These are phyloP conservation scores for Lactuca saligna DNA, from an alignment of 129 eudicot genomes.

Conservation along the genomic window DNA sequence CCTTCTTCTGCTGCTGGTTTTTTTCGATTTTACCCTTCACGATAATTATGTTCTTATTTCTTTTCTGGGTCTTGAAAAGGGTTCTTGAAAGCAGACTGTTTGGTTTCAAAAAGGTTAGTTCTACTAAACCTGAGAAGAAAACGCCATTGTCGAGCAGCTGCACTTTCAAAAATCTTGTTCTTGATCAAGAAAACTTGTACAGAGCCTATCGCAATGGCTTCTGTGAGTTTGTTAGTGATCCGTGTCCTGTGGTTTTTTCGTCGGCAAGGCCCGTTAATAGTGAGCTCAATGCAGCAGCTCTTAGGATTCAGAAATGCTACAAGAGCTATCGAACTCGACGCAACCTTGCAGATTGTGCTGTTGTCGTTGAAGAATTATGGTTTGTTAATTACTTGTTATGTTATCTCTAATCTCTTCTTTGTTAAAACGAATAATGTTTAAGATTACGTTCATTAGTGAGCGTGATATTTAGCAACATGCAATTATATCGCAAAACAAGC, in stretches of 20 bases:
- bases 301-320: slow-evolving; percentile 66
- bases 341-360: slow-evolving; percentile 86
- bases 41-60: slow-evolving; percentile 21
- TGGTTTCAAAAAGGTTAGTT: neutral
- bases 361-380: slow-evolving; percentile 75
- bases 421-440: too few species aligned
- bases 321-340: slow-evolving; percentile 74
- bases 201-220: slow-evolving; percentile 5
- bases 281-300: slow-evolving; percentile 54
- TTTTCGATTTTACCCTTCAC: slow-evolving; percentile 2
- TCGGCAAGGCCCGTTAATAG: slow-evolving; percentile 24
- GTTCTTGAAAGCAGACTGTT: slow-evolving; percentile 16
- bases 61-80: slow-evolving; percentile 19
- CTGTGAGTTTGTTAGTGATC: slow-evolving; percentile 11
- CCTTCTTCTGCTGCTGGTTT: neutral
- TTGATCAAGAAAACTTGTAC: slow-evolving; percentile 25
- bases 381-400: slow-evolving; percentile 2
- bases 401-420: neutral
- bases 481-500: neutral
- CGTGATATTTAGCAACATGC: neutral
- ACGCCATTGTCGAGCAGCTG: slow-evolving; percentile 13
- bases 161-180: slow-evolving; percentile 36
- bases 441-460: neutral
- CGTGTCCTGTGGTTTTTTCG: neutral
- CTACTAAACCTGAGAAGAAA: neutral